phyloP scores from a whole-genome alignment of 257 asterid species.

The Linderniella brevidens region DNA sequence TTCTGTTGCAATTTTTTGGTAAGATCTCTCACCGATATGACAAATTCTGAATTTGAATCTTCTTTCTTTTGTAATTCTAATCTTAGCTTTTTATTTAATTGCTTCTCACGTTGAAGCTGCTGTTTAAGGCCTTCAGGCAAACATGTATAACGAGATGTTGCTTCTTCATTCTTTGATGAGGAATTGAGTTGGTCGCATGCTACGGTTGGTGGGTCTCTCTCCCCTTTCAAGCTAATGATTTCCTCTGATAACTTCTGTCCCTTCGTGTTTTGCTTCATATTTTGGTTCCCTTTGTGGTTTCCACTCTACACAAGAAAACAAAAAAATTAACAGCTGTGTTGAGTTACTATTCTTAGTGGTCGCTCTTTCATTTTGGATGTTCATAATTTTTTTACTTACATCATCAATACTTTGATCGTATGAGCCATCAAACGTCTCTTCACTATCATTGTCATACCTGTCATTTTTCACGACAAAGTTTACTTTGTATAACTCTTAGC shows the following conservation, averaged over 20 bases:
- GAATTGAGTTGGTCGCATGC: slow-evolving; percentile 47
- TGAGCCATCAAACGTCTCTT: slow-evolving; percentile 20
- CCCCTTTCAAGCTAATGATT: slow-evolving; percentile 36
- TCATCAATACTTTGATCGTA: slow-evolving; percentile 22
- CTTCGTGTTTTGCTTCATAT: slow-evolving; percentile 43
- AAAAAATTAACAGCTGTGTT: too few species aligned
- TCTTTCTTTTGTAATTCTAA: slow-evolving; percentile 58
- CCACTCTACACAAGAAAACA: too few species aligned
- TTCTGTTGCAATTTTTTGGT: slow-evolving; percentile 51
- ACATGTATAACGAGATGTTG: slow-evolving; percentile 18
- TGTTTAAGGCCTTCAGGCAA: slow-evolving; percentile 33
- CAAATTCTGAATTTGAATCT: slow-evolving; percentile 80
- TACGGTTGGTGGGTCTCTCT: slow-evolving; percentile 39
- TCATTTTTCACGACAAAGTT: slow-evolving; percentile 6
- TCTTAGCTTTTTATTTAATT: slow-evolving; percentile 36
- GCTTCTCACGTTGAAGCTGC: slow-evolving; percentile 53
- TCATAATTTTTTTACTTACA: too few species aligned
- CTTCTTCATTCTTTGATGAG: slow-evolving; percentile 15
- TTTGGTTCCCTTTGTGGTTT: too few species aligned
- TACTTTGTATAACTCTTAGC: not conserved
- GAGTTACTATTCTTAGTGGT: too few species aligned
- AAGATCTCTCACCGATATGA: slow-evolving; percentile 69
- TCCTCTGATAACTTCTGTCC: slow-evolving; percentile 52
- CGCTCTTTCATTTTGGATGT: too few species aligned
- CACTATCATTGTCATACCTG: slow-evolving; percentile 47